These are phyloP conservation scores for Ascomycota sp. DNA, from an alignment of 2,329 filamentous ascomycete genomes.

Conservation along the genomic window DNA sequence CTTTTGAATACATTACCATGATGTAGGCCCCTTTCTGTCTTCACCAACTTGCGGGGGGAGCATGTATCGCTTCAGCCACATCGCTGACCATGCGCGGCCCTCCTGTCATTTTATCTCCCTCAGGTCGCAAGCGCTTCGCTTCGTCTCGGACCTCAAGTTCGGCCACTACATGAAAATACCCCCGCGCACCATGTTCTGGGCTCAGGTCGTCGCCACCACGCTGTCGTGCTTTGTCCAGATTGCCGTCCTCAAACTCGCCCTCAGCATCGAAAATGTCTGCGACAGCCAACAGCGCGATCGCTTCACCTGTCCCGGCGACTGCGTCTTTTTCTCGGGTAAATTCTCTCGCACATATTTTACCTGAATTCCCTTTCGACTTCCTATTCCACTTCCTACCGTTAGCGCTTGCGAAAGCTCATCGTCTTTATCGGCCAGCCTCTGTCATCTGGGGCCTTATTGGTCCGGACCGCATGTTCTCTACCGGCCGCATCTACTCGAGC, in stretches of 20 bases:
- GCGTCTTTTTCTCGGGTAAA: constrained; percentile 41
- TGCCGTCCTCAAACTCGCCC: constrained; percentile 39
- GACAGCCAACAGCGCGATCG: constrained; percentile 30
- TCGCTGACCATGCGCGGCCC: not conserved
- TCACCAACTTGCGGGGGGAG: not conserved
- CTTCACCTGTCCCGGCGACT: constrained; percentile 43
- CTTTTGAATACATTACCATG: constrained; percentile 42
- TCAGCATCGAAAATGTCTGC: constrained; percentile 46
- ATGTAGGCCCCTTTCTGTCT: constrained; percentile 16
- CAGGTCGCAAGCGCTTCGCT: constrained; percentile 39
- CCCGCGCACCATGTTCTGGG: constrained; percentile 44
- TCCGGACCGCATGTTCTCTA: constrained; percentile 41
- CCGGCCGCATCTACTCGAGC: constrained; percentile 37
- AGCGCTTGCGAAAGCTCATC: not conserved
- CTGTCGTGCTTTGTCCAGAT: constrained; percentile 48
- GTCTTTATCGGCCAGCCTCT: constrained; percentile 20
- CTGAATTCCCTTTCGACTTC: not conserved
- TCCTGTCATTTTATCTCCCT: not conserved
- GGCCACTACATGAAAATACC: constrained; percentile 58
- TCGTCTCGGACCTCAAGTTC: constrained; percentile 46
- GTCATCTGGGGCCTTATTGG: constrained; percentile 50
- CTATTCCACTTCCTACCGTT: not conserved
- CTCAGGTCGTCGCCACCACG: constrained; percentile 44
- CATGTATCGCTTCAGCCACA: not conserved
- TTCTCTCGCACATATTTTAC: not conserved